These are phyloP conservation scores for Casuarina cunninghamiana DNA, from an alignment of 306 rosid species.

Conservation along the genomic window DNA sequence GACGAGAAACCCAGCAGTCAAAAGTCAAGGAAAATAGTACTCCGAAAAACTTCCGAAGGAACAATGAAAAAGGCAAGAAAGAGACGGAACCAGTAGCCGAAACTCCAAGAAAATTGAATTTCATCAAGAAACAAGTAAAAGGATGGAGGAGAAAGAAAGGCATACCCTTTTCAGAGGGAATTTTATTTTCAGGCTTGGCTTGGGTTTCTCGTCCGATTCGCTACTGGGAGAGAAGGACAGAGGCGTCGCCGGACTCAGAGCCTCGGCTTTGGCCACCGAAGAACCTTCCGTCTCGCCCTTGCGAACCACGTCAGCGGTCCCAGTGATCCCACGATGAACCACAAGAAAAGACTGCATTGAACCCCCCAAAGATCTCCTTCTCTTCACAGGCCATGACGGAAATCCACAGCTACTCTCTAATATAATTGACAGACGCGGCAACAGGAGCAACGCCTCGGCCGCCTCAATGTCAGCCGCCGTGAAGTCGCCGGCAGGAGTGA, in stretches of 20 bases:
- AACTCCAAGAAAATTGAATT: neutral
- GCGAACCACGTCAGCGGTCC: neutral
- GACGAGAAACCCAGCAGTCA: neutral
- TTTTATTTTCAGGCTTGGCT: conserved; percentile 19
- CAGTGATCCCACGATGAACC: neutral
- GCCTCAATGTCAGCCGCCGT: conserved; percentile 33
- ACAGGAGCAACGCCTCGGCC: conserved; percentile 32
- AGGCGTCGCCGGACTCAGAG: conserved; percentile 56
- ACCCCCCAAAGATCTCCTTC: conserved; percentile 50
- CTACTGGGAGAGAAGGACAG: conserved; percentile 42
- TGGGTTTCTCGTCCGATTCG: conserved; percentile 54
- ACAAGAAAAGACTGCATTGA: neutral
- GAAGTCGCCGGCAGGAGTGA: neutral
- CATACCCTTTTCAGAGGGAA: conserved; percentile 44
- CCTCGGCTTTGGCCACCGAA: conserved; percentile 28
- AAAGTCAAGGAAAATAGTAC: neutral
- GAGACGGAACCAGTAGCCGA: neutral
- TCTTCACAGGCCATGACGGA: conserved; percentile 39
- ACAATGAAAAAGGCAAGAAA: neutral
- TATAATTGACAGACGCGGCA: conserved; percentile 20
- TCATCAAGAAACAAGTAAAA: neutral
- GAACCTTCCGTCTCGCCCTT: neutral
- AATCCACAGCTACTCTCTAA: neutral
- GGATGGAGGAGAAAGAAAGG: neutral
- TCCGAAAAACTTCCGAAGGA: neutral